phyloP scores from a whole-genome alignment of 1,284 basidiomycete species.

The Ceratobasidium theobromae region DNA sequence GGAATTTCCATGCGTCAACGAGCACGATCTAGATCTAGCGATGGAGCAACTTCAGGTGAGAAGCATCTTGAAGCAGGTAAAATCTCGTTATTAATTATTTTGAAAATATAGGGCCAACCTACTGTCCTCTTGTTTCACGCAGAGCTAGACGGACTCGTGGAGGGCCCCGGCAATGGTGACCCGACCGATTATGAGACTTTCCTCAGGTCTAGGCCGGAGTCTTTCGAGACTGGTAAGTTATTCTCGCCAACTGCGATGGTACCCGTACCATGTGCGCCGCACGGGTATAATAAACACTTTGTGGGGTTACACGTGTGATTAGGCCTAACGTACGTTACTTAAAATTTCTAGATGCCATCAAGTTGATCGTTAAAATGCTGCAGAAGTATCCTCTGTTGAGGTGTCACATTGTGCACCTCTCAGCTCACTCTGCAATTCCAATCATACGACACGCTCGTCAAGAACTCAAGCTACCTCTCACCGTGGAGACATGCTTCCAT shows the following conservation, averaged over 20 bases:
- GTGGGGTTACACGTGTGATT: conserved; percentile 7
- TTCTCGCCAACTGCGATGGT: conserved; percentile 32
- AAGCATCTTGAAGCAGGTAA: background rate
- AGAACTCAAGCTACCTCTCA: conserved; percentile 61
- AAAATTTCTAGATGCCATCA: conserved; percentile 58
- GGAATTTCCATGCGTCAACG: conserved; percentile 88
- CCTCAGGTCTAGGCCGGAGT: conserved; percentile 75
- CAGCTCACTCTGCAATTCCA: conserved; percentile 77
- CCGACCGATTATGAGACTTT: conserved; percentile 76
- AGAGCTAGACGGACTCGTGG: conserved; percentile 60
- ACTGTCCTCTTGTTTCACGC: conserved; percentile 87
- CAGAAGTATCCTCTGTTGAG: conserved; percentile 63
- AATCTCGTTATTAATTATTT: background rate
- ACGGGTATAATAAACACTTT: background rate
- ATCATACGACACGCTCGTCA: conserved; percentile 67
- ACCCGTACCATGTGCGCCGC: conserved; percentile 6
- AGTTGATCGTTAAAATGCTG: conserved; percentile 68
- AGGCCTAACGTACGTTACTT: background rate
- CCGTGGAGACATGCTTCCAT: conserved; percentile 94
- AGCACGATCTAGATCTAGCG: conserved; percentile 65
- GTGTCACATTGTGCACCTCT: conserved; percentile 92
- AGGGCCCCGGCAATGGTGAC: conserved; percentile 42
- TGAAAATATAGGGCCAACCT: conserved; percentile 53
- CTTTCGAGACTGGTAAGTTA: conserved; percentile 61
- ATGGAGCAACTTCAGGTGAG: conserved; percentile 74